These are phyloP conservation scores for Monilinia vaccinii-corymbosi DNA, from an alignment of 2,329 filamentous ascomycete species.

Conservation along the genomic window DNA sequence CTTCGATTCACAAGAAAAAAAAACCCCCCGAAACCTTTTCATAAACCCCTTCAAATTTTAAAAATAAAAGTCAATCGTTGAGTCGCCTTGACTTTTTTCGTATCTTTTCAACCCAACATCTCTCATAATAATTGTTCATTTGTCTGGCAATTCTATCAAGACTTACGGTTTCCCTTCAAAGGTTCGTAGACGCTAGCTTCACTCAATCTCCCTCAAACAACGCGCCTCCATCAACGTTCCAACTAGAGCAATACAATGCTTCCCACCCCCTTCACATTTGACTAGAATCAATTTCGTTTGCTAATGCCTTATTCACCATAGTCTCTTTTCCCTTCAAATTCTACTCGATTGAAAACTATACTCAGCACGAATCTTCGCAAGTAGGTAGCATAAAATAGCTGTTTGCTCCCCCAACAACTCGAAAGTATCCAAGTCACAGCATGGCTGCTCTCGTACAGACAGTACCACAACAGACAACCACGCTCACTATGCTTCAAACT, in stretches of 20 bases:
- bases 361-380: conserved; percentile 14
- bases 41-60: background rate
- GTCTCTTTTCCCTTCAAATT: background rate
- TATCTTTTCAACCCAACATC: conserved; percentile 15
- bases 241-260: background rate
- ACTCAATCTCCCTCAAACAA: conserved; percentile 9
- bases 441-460: conserved; percentile 84
- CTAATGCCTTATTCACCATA: conserved; percentile 11
- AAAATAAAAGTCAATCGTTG: conserved; percentile 30
- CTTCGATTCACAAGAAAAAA: conserved; percentile 27
- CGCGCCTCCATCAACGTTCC: conserved; percentile 10
- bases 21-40: conserved; percentile 27
- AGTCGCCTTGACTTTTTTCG: conserved; percentile 27
- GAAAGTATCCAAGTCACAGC: conserved; percentile 32
- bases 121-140: conserved; percentile 27
- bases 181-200: conserved; percentile 23
- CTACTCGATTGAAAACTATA: conserved; percentile 2
- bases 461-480: conserved; percentile 65
- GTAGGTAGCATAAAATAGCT: conserved; percentile 16
- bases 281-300: background rate
- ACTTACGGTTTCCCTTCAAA: conserved; percentile 19
- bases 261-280: conserved; percentile 11
- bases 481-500: conserved; percentile 68
- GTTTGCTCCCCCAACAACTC: conserved; percentile 20
- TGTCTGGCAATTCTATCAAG: conserved; percentile 11